phyloP scores from a whole-genome alignment of 768 basidiomycete species.

The Favolaschia claudopus region DNA sequence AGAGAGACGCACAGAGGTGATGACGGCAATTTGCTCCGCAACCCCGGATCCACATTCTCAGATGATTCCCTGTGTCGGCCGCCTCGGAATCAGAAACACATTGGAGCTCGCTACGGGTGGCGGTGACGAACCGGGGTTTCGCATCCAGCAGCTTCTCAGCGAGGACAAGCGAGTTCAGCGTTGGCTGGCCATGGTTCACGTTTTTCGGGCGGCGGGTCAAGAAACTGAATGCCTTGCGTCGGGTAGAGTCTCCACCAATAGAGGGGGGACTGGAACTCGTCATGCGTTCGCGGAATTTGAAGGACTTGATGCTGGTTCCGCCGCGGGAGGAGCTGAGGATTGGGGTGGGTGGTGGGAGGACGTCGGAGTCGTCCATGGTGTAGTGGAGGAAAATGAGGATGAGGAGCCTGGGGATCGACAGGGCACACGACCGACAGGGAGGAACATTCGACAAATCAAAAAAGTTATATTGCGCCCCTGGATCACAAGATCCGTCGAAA shows the following conservation, averaged over 20 bases:
- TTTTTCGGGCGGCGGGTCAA: slow-evolving; percentile 14
- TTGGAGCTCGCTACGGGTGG: too few species aligned
- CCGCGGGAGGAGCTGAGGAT: slow-evolving; percentile 14
- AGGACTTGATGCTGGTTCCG: slow-evolving; percentile 18
- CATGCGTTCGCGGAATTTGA: slow-evolving; percentile 7
- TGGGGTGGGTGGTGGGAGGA: slow-evolving; percentile 9
- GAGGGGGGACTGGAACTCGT: slow-evolving; percentile 18
- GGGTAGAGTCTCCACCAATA: slow-evolving; percentile 20
- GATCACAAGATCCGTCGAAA: too few species aligned
- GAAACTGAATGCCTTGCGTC: slow-evolving; percentile 12
- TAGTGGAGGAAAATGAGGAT: neutral
- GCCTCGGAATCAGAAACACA: too few species aligned
- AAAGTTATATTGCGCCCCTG: too few species aligned
- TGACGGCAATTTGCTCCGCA: neutral
- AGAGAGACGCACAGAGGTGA: slow-evolving; percentile 3
- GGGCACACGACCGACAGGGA: too few species aligned
- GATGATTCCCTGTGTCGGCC: too few species aligned
- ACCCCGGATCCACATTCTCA: slow-evolving; percentile 16
- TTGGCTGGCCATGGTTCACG: neutral
- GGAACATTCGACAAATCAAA: too few species aligned
- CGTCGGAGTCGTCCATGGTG: slow-evolving; percentile 19
- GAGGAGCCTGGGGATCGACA: too few species aligned
- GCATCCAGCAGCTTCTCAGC: slow-evolving; percentile 15
- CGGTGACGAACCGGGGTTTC: neutral
- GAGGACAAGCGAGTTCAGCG: neutral